Evolutionary conservation across 306 rosid genomes (phyloP).

Genomic region (Malus domestica): DNA sequence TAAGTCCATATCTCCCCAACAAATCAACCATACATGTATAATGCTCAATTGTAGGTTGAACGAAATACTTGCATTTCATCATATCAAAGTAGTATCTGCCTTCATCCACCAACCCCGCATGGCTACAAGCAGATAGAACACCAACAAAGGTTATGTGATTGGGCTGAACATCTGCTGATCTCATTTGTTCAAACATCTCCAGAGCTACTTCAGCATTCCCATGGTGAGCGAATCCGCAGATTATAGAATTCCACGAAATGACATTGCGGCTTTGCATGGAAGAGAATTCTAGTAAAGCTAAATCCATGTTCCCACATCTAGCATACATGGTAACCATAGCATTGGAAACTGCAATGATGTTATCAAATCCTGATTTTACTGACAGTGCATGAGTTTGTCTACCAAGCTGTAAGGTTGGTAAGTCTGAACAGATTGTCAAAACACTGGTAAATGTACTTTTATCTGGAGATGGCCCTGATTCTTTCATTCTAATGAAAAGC

Average conservation of each 20-base stretch:
- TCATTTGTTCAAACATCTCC: constrained; percentile 41
- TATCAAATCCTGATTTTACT: constrained; percentile 29
- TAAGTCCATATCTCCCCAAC: constrained; percentile 47
- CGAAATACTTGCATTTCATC: constrained; percentile 26
- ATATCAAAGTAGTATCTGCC: constrained; percentile 32
- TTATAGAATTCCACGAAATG: constrained; percentile 49
- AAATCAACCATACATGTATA: constrained; percentile 48
- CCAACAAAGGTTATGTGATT: constrained; percentile 45
- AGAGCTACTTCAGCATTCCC: constrained; percentile 38
- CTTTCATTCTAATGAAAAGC: constrained; percentile 41
- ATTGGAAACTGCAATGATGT: constrained; percentile 36
- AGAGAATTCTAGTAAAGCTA: constrained; percentile 33
- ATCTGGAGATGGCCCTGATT: constrained; percentile 30
- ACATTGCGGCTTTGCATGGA: constrained; percentile 35
- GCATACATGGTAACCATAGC: constrained; percentile 55
- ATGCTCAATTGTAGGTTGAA: constrained; percentile 40
- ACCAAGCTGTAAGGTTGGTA: constrained; percentile 37
- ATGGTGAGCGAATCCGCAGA: constrained; percentile 44
- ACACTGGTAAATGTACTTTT: constrained; percentile 42
- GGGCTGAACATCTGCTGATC: constrained; percentile 24
- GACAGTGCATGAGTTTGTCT: constrained; percentile 35
- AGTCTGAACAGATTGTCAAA: constrained; percentile 39
- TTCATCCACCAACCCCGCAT: constrained; percentile 35
- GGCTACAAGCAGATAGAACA: constrained; percentile 52
- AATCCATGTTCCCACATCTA: constrained; percentile 47